Conservation (phyloP, 179 eudicot genomes). For the Patellifolia procumbens region DNA sequence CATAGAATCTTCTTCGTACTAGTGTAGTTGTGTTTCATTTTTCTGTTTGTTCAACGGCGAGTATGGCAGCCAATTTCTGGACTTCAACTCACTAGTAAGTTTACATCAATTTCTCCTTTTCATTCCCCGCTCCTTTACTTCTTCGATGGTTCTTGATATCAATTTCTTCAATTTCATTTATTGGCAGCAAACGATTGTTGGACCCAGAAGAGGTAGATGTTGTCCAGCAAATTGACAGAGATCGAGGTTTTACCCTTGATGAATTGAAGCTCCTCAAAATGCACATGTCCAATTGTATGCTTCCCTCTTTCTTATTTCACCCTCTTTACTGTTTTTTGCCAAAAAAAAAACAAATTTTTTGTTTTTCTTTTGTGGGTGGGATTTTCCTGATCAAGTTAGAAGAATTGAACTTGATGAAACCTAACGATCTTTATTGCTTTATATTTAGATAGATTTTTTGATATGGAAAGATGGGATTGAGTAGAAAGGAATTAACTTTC, state of each 20-base stretch:
- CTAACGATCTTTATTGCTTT: no score
- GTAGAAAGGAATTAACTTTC: not conserved
- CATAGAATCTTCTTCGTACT: no score
- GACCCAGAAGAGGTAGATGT: constrained; percentile 87
- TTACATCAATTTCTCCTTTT: not conserved
- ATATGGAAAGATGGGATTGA: no score
- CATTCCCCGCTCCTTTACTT: not conserved
- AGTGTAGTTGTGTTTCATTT: no score
- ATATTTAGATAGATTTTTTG: no score
- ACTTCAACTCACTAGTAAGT: constrained; percentile 81
- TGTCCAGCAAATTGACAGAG: constrained; percentile 72
- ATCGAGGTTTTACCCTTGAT: constrained; percentile 75
- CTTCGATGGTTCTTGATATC: constrained; percentile 3
- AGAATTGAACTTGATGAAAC: no score
- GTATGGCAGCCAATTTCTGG: constrained; percentile 98
- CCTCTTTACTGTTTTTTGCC: not conserved
- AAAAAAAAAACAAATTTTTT: no score
- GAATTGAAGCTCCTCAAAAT: constrained; percentile 87
- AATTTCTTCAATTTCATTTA: not conserved
- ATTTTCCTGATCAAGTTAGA: no score
- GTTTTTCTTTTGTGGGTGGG: not conserved
- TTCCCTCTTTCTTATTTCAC: constrained; percentile 8
- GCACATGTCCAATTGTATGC: constrained; percentile 80
- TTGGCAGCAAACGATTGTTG: constrained; percentile 64
- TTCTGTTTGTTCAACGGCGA: not conserved